phyloP scores from a whole-genome alignment of 768 basidiomycete species.

The Pleurotus tuoliensis region DNA sequence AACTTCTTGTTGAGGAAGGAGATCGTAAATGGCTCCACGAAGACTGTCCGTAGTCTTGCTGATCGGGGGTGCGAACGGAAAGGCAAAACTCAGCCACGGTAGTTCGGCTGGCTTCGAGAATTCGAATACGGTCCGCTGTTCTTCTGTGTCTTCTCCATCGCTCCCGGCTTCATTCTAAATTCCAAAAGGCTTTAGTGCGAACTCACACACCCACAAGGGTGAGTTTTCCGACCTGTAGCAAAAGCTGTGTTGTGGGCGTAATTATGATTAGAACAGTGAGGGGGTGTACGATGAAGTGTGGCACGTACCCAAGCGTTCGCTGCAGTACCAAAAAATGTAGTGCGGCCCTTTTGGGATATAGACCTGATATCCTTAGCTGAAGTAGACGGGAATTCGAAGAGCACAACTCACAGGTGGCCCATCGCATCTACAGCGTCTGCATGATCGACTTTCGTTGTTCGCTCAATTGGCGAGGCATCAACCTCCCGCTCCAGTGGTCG shows the following conservation, averaged over 20 bases:
- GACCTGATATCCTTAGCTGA: conserved; percentile 33
- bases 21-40: conserved; percentile 38
- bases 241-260: conserved; percentile 39
- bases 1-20: conserved; percentile 37
- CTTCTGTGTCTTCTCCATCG: conserved; percentile 12
- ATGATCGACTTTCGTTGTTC: conserved; percentile 41
- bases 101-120: conserved; percentile 45
- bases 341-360: conserved; percentile 57
- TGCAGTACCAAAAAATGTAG: conserved; percentile 61
- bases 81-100: conserved; percentile 57
- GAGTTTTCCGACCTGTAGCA: conserved; percentile 47
- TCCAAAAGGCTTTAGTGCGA: conserved; percentile 13
- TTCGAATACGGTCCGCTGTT: conserved; percentile 31
- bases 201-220: no score
- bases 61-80: conserved; percentile 49
- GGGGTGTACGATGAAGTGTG: conserved; percentile 2
- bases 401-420: conserved; percentile 51
- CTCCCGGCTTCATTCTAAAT: conserved; percentile 39
- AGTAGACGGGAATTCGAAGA: neutral
- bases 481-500: conserved; percentile 61
- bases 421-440: conserved; percentile 60
- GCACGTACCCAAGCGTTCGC: conserved; percentile 66
- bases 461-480: conserved; percentile 29
- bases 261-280: conserved; percentile 1
- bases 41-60: conserved; percentile 40